A percentile compares a stretch with the other conserved stretches of the same genome.
Evolutionary conservation across 306 rosid species (phyloP).

Genomic region (Rubus parviflorus): DNA sequence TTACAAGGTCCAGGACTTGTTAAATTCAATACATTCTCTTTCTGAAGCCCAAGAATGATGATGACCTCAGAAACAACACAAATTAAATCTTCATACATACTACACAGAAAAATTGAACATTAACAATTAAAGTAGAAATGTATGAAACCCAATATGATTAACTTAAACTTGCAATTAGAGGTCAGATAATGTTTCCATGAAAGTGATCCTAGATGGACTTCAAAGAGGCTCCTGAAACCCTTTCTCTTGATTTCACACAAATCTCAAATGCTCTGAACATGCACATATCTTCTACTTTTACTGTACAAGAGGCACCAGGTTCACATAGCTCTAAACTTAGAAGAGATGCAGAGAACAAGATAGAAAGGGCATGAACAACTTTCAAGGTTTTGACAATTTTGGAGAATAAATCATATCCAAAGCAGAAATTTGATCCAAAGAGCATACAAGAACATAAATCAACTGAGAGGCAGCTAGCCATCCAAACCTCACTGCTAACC

Average conservation of each 20-base stretch:
- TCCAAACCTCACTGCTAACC: not conserved
- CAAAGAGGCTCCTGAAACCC: not conserved
- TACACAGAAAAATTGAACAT: not conserved
- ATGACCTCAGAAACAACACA: not conserved
- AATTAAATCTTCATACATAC: not conserved
- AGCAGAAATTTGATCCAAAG: not conserved
- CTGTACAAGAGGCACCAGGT: not conserved
- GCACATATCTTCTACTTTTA: not conserved
- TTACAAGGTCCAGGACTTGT: too few relatives aligned
- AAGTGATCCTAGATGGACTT: not conserved
- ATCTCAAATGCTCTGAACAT: not conserved
- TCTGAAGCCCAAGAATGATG: not conserved
- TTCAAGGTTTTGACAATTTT: not conserved
- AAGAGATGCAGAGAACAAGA: not conserved
- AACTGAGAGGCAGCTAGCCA: constrained; percentile 2
- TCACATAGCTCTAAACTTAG: not conserved
- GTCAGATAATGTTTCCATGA: not conserved
- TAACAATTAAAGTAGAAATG: not conserved
- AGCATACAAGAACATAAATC: not conserved
- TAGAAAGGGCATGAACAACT: not conserved
- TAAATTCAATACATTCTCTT: not conserved
- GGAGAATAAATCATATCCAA: not conserved
- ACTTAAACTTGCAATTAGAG: not conserved
- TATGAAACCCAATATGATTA: not conserved
- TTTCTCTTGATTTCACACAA: not conserved